Evolutionary conservation across 495 filamentous ascomycete species (phyloP), one percentile per base, ranked within the genome.

Genomic region (Podospora sp.): DNA sequence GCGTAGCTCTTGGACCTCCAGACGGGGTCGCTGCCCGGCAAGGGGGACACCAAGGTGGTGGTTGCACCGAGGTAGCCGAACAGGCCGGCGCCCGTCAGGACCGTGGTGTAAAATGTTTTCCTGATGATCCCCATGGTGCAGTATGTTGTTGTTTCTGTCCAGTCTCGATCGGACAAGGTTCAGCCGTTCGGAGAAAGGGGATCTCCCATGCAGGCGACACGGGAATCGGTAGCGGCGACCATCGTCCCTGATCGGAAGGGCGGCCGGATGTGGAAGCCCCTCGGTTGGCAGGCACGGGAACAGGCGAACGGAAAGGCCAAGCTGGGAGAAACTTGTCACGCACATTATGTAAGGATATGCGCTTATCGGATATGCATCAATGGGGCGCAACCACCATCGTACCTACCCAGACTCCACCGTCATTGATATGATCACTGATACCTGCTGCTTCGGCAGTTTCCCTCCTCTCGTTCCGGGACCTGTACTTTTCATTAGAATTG

Each of bases 11-110:
- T 73, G 33, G 86, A 85, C 66, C 77, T 77, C 80, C 88, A 87
- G 68, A 91, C 80, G n/a, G 86, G 82, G 72, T 92, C 90, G 73
- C 79, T 76, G 55, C 76, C 66, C 58, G 83, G 77, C 68, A 91
- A 78, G 35, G 83, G 83, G 65, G 78, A 71, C 67, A 78, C 62
- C 63, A 80, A 40, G 11, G 67, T 77, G 0, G 79, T 82, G n/a
- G 70, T 65, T 22, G 70, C 68, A 50, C 75, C 77, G 25, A 81
- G 71, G 63, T 77, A 77, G 62, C 63, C 83, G 75, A 72, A 76
- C 66, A 68, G 55, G 16, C 71, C 65, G 36, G 76, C 76, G 24
- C 74, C 78, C 22, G 80, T 78, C 56, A 81, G 67, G 63, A 79
- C 76, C 62, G 77, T 71, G 3, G 82, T 75, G 62, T 81, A 83